phyloP scores from a whole-genome alignment of 768 basidiomycete species.

The Saitozyma podzolica region DNA sequence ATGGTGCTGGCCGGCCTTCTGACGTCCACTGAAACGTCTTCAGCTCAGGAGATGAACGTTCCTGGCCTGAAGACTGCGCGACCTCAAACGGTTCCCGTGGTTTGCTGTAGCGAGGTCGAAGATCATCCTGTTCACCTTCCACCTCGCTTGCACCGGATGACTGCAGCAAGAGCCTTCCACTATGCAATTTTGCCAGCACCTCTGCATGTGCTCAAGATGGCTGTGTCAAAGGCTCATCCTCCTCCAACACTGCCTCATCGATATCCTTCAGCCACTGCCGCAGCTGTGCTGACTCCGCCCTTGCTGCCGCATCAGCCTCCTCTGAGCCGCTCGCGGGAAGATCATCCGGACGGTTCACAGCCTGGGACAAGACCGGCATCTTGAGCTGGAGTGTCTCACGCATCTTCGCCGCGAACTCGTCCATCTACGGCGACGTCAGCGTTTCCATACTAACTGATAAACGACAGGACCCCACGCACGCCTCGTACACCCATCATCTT shows the following conservation, averaged over 20 bases:
- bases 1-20: too few species aligned
- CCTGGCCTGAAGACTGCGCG: too few species aligned
- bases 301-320: too few species aligned
- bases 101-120: too few species aligned
- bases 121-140: too few species aligned
- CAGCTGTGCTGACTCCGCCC: background rate
- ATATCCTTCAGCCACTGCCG: background rate
- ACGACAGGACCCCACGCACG: slow-evolving; percentile 20
- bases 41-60: too few species aligned
- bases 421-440: slow-evolving; percentile 23
- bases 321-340: background rate
- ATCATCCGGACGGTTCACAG: background rate
- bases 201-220: too few species aligned
- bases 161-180: too few species aligned
- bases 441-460: background rate
- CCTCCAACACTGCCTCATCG: background rate
- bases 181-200: too few species aligned
- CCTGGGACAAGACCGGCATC: slow-evolving; percentile 22
- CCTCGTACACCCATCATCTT: slow-evolving; percentile 34
- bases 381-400: slow-evolving; percentile 22
- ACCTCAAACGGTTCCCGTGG: too few species aligned
- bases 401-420: slow-evolving; percentile 35
- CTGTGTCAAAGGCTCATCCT: background rate
- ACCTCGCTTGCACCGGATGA: too few species aligned
- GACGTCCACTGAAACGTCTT: too few species aligned